Evolutionary conservation across 78 protist species (phyloP).

Genomic region (Cavenderia fasciculata): DNA sequence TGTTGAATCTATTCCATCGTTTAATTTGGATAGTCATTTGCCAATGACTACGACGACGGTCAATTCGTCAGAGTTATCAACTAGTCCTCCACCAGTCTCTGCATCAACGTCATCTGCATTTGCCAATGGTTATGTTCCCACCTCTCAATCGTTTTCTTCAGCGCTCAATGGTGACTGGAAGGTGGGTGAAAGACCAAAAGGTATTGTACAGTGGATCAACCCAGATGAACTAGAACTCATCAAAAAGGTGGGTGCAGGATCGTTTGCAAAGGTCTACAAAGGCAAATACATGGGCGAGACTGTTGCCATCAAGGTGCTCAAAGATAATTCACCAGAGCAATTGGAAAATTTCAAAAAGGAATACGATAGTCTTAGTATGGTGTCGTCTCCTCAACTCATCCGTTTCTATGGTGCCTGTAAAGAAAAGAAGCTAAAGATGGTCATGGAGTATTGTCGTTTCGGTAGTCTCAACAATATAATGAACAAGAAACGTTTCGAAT

Average conservation of each 20-base stretch:
- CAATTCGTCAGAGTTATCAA: not conserved
- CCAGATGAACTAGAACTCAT: conserved; percentile 16
- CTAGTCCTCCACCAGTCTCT: not conserved
- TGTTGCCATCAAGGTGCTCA: conserved; percentile 67
- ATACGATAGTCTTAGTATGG: conserved; percentile 23
- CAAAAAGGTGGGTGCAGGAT: conserved; percentile 74
- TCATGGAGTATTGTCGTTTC: conserved; percentile 62
- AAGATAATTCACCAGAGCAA: conserved; percentile 49
- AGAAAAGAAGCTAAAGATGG: conserved; percentile 58
- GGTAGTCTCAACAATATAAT: conserved; percentile 63
- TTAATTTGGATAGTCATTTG: too few relatives aligned
- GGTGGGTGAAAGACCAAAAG: conserved; percentile 46
- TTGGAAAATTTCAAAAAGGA: conserved; percentile 66
- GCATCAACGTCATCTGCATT: too few relatives aligned
- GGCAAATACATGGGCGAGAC: conserved; percentile 61
- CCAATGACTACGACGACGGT: not conserved
- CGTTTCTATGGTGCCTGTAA: conserved; percentile 72
- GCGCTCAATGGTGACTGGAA: conserved; percentile 66
- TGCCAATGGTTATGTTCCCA: too few relatives aligned
- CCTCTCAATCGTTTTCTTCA: too few relatives aligned
- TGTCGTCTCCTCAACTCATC: conserved; percentile 30
- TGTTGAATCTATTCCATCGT: not conserved
- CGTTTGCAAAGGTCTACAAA: conserved; percentile 79
- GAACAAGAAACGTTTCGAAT: conserved; percentile 20
- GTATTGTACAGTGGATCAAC: conserved; percentile 49